Base-by-base conservation (phyloP, 768 basidiomycete species). In the Lactifluus volemus region DNA sequence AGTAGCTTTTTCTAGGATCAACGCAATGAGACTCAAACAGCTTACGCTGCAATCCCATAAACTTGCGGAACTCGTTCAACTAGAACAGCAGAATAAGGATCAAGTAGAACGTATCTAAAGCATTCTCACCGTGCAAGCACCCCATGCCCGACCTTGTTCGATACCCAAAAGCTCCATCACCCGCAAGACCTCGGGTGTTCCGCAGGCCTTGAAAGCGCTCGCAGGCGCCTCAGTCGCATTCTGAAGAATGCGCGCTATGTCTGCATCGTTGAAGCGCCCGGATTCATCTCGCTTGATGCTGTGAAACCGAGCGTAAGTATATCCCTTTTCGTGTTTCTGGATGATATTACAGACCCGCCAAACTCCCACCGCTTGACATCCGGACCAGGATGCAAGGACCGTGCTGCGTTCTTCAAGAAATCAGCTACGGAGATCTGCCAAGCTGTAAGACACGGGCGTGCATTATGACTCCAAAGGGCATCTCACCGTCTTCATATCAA, bases 121-220 rank as follows among this genome's bases (percentile, higher is more conserved):
- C 5, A 32, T 12, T 70, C 83, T 64, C 66, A 83, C 88, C 15
- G 85, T 86, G 69, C 88, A 90, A n/a, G 77, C 75, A 19, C 84
- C 85, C 87, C 88, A 90, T 19, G 68, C 74, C 62, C 89, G 75
- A 34, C 81, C 78, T 68, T 86, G 84, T 63, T 83, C 74, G 15
- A 91, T 89, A 1, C 81, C 81, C 69, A 90, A 73, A 5, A 89
- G 74, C 68, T 92, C 89, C 15, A 91, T 77, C 34, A 85, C 74
- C 34, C 81, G 82, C 68, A 90, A 75, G 29, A 77, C 80, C 54
- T 81, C 78, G 0, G 88, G 89, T 52, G 79, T 85, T 8, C 85
- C 84, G n/a, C 84, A 78, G 6, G 88, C 88, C 58, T 78, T 76
- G 73, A 82, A 91, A 0, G 87, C 81, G 29, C 80, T 79, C 0